These are phyloP conservation scores for Pseudogymnoascus sp. DNA, from an alignment of 2,329 filamentous ascomycete species.

Conservation along the genomic window DNA sequence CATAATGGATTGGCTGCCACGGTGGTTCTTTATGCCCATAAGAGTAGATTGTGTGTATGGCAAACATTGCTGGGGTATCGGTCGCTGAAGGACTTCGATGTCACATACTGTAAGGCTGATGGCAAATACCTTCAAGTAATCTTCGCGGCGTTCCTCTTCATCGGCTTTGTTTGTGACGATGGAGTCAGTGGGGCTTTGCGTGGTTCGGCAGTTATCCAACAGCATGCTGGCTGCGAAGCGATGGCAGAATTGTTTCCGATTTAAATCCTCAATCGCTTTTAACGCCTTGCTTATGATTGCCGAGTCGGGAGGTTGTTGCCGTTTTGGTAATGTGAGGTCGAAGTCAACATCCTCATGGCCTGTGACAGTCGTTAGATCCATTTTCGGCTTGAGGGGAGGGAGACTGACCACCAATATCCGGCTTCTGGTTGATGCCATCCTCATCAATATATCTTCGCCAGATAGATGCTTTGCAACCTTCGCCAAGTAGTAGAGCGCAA, in stretches of 20 bases:
- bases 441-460: neutral
- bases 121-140: slow-evolving; percentile 48
- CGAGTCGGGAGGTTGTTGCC: neutral
- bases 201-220: slow-evolving; percentile 26
- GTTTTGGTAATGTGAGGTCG: neutral
- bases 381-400: neutral
- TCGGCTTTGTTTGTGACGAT: slow-evolving; percentile 22
- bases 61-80: slow-evolving; percentile 42
- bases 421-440: neutral
- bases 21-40: slow-evolving; percentile 29
- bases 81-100: slow-evolving; percentile 41
- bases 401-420: neutral
- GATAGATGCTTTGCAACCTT: neutral
- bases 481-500: neutral
- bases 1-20: slow-evolving; percentile 24
- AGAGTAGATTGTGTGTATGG: slow-evolving; percentile 30
- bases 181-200: slow-evolving; percentile 18
- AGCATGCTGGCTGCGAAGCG: slow-evolving; percentile 26
- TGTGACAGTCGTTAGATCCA: neutral
- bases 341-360: slow-evolving; percentile 1
- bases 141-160: slow-evolving; percentile 30
- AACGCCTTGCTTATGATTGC: slow-evolving; percentile 1
- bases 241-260: slow-evolving; percentile 24
- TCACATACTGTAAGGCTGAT: slow-evolving; percentile 56
- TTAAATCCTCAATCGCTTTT: slow-evolving; percentile 1